Base-by-base conservation (phyloP, 1,139 yeast genomes). In the Ogataea hybrid region DNA sequence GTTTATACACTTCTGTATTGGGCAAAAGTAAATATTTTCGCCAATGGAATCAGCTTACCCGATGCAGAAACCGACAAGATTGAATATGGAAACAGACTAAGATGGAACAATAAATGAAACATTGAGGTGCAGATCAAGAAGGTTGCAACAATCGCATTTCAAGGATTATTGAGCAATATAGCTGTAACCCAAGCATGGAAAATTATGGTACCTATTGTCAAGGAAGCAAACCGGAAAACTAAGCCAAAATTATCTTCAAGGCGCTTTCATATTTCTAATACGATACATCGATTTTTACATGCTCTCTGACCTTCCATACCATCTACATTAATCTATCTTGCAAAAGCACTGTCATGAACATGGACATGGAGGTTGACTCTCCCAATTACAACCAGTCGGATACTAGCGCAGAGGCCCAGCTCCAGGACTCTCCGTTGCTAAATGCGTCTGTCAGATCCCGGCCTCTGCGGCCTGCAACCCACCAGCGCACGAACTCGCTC, bases 291-390 rank as follows among this genome's bases (percentile, higher is more conserved):
- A 16, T 29, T 34, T 39, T 39, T 28, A 32, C 37, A 33, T 39
- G 38, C 34, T 25, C 23, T 27, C 14, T 11, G 5, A 21, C 25
- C 27, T 20, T 21, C n/a, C 20, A 15, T 21, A 7, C 28, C 17
- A 11, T 32, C n/a, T 15, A 12, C 11, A 21, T 5, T 32, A 14
- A 22, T 14, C 8, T 4, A 15, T n/a, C 31, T 22, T 17, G 25
- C 23, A 16, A 20, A 18, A 18, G 25, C 22, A 23, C 35, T 20
- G 25, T 38, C 28, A 48, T 46, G 47, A 41, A 12, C 28, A 32
- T 37, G 10, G 43, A 44, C 3, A 53, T 52, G 56, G 56, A 53
- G 37, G 41, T 53, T 5, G 57, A 53, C 35, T 48, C 57, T 16
- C 56, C 57, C 11, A 42, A 39, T 23, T 43, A 37, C 34, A 37